Percentiles rank a stretch among this genome's conserved stretches.
These are phyloP conservation scores for Pseudogymnoascus sp. DNA, from an alignment of 2,329 filamentous ascomycete species.

Conservation along the genomic window DNA sequence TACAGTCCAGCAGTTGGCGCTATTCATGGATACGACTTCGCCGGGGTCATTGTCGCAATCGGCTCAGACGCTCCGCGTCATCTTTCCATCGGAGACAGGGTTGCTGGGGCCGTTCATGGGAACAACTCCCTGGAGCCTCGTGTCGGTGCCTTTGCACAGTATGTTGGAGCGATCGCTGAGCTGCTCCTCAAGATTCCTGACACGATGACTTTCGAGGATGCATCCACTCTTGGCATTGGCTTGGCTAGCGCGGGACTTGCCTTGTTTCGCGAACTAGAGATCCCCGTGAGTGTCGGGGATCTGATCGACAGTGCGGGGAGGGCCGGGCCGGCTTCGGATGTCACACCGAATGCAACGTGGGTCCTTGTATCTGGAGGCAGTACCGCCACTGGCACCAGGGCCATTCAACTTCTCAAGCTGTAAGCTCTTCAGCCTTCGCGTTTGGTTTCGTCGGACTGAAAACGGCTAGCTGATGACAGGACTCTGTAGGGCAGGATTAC, in stretches of 20 bases:
- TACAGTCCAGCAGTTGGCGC: slow-evolving; percentile 16
- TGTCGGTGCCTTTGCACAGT: slow-evolving; percentile 37
- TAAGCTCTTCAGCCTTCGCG: slow-evolving; percentile 14
- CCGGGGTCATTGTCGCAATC: slow-evolving; percentile 38
- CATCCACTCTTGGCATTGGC: slow-evolving; percentile 24
- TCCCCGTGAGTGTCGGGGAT: slow-evolving; percentile 15
- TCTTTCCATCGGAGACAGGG: slow-evolving; percentile 40
- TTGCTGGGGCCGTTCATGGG: slow-evolving; percentile 32
- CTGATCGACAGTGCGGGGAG: neutral
- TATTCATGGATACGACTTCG: slow-evolving; percentile 36
- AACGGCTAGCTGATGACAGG: neutral
- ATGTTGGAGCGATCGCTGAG: slow-evolving; percentile 28
- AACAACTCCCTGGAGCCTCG: slow-evolving; percentile 6
- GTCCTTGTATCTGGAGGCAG: slow-evolving; percentile 39
- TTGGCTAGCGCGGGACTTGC: slow-evolving; percentile 16
- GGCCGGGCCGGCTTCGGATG: neutral
- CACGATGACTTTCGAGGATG: slow-evolving; percentile 17
- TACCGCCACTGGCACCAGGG: slow-evolving; percentile 35
- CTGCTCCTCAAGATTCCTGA: slow-evolving; percentile 30
- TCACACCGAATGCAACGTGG: slow-evolving; percentile 6
- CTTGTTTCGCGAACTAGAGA: slow-evolving; percentile 14
- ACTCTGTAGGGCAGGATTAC: neutral
- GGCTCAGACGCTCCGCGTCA: slow-evolving; percentile 29
- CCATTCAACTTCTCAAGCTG: slow-evolving; percentile 35
- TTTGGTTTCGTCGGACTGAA: neutral